Conservation (phyloP, 768 basidiomycete genomes). For the Kwoniella dendrophila region DNA sequence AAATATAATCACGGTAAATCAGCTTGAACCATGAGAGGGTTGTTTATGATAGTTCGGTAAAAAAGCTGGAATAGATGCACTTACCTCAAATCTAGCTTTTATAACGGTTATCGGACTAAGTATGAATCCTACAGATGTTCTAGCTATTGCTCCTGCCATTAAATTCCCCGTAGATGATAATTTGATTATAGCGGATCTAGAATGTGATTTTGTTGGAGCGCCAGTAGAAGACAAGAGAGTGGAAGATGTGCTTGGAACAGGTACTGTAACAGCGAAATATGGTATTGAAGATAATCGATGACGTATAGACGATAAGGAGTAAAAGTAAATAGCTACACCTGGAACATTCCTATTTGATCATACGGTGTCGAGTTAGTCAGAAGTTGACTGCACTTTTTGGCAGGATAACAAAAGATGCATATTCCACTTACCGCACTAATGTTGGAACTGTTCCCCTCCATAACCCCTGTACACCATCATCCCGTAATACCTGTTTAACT, state of each 20-base stretch:
- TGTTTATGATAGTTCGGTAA: no score
- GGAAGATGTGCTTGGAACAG: background rate
- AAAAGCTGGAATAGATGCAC: slow-evolving; percentile 18
- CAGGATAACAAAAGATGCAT: background rate
- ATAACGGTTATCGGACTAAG: slow-evolving; percentile 88
- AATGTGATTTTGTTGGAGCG: background rate
- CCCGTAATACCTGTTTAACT: slow-evolving; percentile 61
- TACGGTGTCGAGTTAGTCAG: slow-evolving; percentile 4
- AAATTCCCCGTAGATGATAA: slow-evolving; percentile 78
- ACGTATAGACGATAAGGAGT: slow-evolving; percentile 79
- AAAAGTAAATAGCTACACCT: slow-evolving; percentile 90
- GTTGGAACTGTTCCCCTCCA: slow-evolving; percentile 90
- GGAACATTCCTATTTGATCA: slow-evolving; percentile 72
- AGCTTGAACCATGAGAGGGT: no score
- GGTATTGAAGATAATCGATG: slow-evolving; percentile 71
- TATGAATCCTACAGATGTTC: slow-evolving; percentile 77
- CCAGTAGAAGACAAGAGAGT: slow-evolving; percentile 17
- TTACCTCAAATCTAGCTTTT: slow-evolving; percentile 88
- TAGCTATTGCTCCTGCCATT: slow-evolving; percentile 77
- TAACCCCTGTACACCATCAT: slow-evolving; percentile 70
- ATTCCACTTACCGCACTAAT: slow-evolving; percentile 63
- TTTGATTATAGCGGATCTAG: slow-evolving; percentile 50
- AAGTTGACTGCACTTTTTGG: no score
- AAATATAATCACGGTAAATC: slow-evolving; percentile 56
- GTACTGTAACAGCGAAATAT: slow-evolving; percentile 63